These are phyloP conservation scores for Penicillium corylophilum DNA, from an alignment of 2,329 filamentous ascomycete genomes.

Conservation along the genomic window DNA sequence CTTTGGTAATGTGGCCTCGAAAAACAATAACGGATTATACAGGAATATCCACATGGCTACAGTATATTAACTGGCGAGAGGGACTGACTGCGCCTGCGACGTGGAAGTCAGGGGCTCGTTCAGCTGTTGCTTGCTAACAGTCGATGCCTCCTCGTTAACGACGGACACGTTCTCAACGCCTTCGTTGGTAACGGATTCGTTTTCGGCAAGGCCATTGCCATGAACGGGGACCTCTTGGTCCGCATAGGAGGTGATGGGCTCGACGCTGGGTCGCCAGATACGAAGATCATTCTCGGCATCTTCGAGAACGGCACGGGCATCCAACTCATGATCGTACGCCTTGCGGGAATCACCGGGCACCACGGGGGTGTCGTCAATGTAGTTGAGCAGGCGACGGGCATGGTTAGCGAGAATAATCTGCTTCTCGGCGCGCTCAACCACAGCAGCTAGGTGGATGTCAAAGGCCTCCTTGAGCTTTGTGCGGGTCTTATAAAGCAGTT, in stretches of 20 bases:
- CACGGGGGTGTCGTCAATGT: slow-evolving; percentile 86
- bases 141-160: neutral
- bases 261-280: slow-evolving; percentile 63
- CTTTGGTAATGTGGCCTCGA: neutral
- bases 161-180: neutral
- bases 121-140: slow-evolving; percentile 10
- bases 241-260: slow-evolving; percentile 54
- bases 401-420: slow-evolving; percentile 92
- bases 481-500: slow-evolving; percentile 63
- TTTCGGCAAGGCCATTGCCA: neutral
- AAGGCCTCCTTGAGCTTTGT: slow-evolving; percentile 96
- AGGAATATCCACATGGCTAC: slow-evolving; percentile 8
- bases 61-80: slow-evolving; percentile 9
- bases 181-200: slow-evolving; percentile 12
- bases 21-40: slow-evolving; percentile 10
- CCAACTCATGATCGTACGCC: slow-evolving; percentile 64
- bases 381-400: slow-evolving; percentile 76
- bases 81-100: neutral
- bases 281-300: slow-evolving; percentile 88
- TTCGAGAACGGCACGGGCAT: slow-evolving; percentile 82
- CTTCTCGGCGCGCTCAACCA: slow-evolving; percentile 95
- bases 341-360: slow-evolving; percentile 77
- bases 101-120: slow-evolving; percentile 9
- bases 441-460: slow-evolving; percentile 80
- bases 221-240: slow-evolving; percentile 28